Evolutionary conservation across 345 rosid species (phyloP), one percentile per base, ranked within the genome.

Genomic region (Gossypium turneri): DNA sequence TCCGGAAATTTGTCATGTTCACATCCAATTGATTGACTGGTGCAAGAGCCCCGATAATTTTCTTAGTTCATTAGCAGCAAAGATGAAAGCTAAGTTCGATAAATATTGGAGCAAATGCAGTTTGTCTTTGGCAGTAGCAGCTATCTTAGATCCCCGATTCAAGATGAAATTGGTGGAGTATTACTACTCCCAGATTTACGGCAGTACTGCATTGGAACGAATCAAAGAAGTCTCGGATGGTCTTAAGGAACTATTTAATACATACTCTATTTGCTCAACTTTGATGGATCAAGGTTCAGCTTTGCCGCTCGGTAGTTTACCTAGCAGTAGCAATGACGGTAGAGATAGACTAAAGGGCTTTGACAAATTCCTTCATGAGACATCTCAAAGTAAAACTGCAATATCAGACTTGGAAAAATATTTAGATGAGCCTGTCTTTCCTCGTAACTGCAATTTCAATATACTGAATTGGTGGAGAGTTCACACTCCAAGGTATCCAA

Each of bases 161-260:
- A 64, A 64, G 50, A 86, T 92, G 94, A 92, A 92, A 85, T 69
- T 92, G 84, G 97, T 94, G 74, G 98, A 94, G 80, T 92, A 92
- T 79, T 94, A 90, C 78, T 94, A 91, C 81, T 90, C 94, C 29
- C 94, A 94, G 84, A 94, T 92, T 63, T 92, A 94, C 78, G 98
- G 97, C 25, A 94, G 62, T 58, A 58, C 34, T 58, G 34, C 62
- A 22, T 63, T 38, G 24, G 67, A 63, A 8, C 67, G 24, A 8
- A 63, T 63, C 48, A 38, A 63, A 17, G 67, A 63, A 38, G 67
- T 63, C 8, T 58, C 25, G 3, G 68, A 64, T n/a, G 50, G 68
- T 41, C 12, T 64, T 7, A 64, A 64, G 50, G 50, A 41, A 41
- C 68, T 64, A 15, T 64, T 41, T n/a, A 64, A 41, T 41, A 44